Evolutionary conservation across 495 filamentous ascomycete species (phyloP), one percentile per base, ranked within the genome.

Genomic region (Hypoxylon crocopeplum): DNA sequence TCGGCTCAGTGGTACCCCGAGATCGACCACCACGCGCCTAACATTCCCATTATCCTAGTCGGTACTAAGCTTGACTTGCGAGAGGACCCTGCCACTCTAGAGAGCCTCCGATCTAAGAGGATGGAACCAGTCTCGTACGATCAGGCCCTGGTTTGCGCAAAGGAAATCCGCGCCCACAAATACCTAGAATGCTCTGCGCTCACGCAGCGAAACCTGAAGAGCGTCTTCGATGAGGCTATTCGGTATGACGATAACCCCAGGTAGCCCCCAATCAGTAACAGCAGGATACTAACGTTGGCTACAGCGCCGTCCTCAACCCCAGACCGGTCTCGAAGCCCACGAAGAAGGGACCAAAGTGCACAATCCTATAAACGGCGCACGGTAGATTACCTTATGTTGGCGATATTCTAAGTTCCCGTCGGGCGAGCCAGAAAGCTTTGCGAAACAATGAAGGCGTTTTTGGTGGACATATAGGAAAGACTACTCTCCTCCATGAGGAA

Each of bases 121-220:
- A 96, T 95, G 94, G 86, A 90, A 62, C 90, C 94, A 20, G 91
- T 98, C 52, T 85, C 86, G 25, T 98, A 96, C 75, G 91, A 93
- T 62, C 87, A 93, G 73, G 94, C 90, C 21, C 77, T 94, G 48
- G 78, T 85, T 45, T 86, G 91, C 37, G 90, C 90, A 21, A 95
- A 94, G 76, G 92, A 97, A 62, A 98, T 98, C 69, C 83, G 84
- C 60, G 94, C 95, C 33, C 85, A 88, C 70, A 97, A 97, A 74
- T 98, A 98, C 72, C 79, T 97, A 24, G 94, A 98, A 73, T 98
- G 94, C 78, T 98, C 94, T n/a, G 94, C 94, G 27, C 80, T 98
- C 55, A 98, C 94, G 24, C 94, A 98, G 77, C 82, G 91, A 51
- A 95, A 95, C 68, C 74, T 98, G 63, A 98, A 98, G 84, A 93